Evolutionary conservation across 208 protist species (phyloP), one percentile per base, ranked within the genome.

Genomic region (Leishmania gerbilli): DNA sequence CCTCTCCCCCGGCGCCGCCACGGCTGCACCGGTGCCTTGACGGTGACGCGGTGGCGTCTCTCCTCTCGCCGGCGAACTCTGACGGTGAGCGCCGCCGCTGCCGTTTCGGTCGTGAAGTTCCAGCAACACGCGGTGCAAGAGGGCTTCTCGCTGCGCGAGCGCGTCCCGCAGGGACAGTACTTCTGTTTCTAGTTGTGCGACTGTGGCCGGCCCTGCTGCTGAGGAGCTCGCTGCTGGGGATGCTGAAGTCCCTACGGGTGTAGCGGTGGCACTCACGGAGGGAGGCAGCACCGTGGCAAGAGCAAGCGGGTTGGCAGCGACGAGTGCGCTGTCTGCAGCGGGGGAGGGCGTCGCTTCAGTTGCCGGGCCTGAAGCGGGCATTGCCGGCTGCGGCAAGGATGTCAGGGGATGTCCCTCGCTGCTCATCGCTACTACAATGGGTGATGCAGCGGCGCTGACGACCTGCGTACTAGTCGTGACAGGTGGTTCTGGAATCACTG

Each of bases 341-440:
- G 67, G 37, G 67, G 40, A 47, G 21, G 21, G 37, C 40, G 21
- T 71, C 21, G 40, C n/a, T 31, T 75, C 71, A 13, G 71, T 7
- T 56, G 34, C 49, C 51, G 31, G 49, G 13, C n/a, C 11, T 37
- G 56, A 13, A 34, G 74, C 27, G 21, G 74, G 37, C 56, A 24
- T 27, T 47, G 40, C 53, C 11, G 40, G 55, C 37, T 58, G 76
- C 58, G 49, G 19, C 76, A 55, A 68, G 62, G 45, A 68, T 13
- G n/a, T 24, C 7, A 31, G 31, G 2, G 60, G 78, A 60, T 56
- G 40, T 15, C 56, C 64, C n/a, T 86, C 82, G 45, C 74, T 80
- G 72, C 82, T 86, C 82, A 86, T 86, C 8, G 82, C 74, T 6
- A 86, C 82, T 62, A 80, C 27, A 40, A 86, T 82, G 49, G 78